Conservation (phyloP, 176 grass and related monocot species). For the Carex kokanica region DNA sequence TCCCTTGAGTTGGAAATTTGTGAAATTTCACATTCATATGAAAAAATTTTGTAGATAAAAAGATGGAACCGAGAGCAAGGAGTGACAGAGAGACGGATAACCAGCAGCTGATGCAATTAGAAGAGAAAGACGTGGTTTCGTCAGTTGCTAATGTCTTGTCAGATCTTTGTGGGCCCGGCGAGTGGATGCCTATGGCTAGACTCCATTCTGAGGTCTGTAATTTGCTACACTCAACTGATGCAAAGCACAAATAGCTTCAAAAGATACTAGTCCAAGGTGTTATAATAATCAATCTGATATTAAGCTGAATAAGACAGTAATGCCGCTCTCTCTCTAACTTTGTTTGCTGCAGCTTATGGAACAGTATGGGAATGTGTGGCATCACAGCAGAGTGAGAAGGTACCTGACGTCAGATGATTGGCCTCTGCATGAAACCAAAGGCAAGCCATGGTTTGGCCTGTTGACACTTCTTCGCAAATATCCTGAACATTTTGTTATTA, state of each 20-base stretch:
- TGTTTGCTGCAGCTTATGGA: conserved; percentile 57
- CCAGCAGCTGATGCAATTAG: conserved; percentile 62
- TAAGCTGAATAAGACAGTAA: not conserved
- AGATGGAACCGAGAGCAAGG: conserved; percentile 62
- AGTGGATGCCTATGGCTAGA: conserved; percentile 83
- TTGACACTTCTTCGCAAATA: conserved; percentile 78
- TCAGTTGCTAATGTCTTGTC: conserved; percentile 84
- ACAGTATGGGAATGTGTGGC: conserved; percentile 84
- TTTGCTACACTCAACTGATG: not conserved
- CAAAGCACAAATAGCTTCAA: not conserved
- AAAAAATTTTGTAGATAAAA: conserved; percentile 39
- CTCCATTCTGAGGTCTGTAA: conserved; percentile 79
- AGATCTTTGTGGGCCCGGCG: conserved; percentile 86
- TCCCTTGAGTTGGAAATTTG: not conserved
- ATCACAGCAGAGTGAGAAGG: conserved; percentile 74
- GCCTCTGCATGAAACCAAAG: conserved; percentile 59
- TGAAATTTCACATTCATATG: not conserved
- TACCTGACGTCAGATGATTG: conserved; percentile 78
- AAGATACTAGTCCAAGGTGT: not conserved
- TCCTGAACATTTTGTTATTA: conserved; percentile 91
- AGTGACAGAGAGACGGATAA: conserved; percentile 75
- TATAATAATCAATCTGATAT: not conserved
- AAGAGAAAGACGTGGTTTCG: conserved; percentile 87
- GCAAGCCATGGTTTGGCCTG: conserved; percentile 71
- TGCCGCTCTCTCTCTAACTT: not conserved